Evolutionary conservation across 257 asterid species (phyloP), one percentile per base, ranked within the genome.

Genomic region (Avicennia marina): DNA sequence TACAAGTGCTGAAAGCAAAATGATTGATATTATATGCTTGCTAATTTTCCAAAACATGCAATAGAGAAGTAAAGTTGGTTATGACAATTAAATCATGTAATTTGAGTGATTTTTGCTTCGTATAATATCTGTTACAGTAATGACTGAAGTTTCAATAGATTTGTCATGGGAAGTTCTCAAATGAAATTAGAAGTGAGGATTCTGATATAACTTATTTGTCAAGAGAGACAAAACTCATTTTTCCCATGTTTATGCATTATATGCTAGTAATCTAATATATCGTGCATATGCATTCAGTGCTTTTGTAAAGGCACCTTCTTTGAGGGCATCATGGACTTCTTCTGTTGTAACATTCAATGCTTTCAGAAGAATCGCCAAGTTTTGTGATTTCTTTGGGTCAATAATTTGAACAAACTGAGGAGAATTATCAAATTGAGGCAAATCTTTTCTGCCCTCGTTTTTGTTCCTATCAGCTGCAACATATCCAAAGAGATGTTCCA

Each of bases 301-400:
- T 16, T 10, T 11, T 7, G 56, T 10, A 48, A 22, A 31, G 8
- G 51, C 34, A 91, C 98, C 97, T 83, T 88, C 95, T 42, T 39
- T 60, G 48, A 91, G 75, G 33, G 98, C 97, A 61, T 77, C 83
- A 53, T 86, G 77, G 61, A 88, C 89, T 86, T 91, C 98, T 64
- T 78, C 90, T 15, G 95, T 76, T 38, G 98, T 83, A 71, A 91
- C 98, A 71, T 88, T 88, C 77, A 91, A 62, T 54, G 96, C 98
- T 74, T 68, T 91, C 17, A 91, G 86, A 72, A 91, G 95, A 67
- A 88, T 91, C n/a, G 98, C 80, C 20, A 91, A 70, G 68, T 91
- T 91, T 66, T 91, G 97, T 16, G 98, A 60, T 71, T 91, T 88
- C 76, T 75, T 91, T 20, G 95, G 68, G 66, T 91, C 95, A 41